Evolutionary conservation across 495 filamentous ascomycete genomes (phyloP).

Genomic region (Tuber melanosporum): DNA sequence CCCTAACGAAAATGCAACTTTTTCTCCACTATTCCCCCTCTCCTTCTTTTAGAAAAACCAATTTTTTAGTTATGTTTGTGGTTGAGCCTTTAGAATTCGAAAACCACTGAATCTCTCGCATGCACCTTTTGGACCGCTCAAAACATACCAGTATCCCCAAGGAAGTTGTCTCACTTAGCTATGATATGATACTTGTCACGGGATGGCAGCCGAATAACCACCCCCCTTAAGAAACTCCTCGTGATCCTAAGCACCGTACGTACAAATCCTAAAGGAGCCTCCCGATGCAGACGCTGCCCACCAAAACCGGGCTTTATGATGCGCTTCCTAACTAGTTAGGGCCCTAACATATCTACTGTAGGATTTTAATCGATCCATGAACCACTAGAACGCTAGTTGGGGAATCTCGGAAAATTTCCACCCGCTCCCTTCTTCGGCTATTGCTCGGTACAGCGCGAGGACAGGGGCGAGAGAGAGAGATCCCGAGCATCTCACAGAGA

Average conservation of each 20-base stretch:
- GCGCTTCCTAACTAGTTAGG: not conserved
- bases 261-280: not conserved
- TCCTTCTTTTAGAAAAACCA: no score
- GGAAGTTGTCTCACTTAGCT: no score
- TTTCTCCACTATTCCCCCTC: no score
- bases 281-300: not conserved
- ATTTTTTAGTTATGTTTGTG: no score
- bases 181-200: not conserved
- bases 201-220: not conserved
- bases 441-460: not conserved
- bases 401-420: not conserved
- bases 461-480: not conserved
- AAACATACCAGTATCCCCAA: not conserved
- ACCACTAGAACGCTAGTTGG: no score
- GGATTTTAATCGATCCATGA: not conserved
- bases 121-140: no score
- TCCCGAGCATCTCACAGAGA: not conserved
- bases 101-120: no score
- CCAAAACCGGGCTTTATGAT: not conserved
- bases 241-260: not conserved
- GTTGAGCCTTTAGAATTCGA: no score
- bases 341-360: not conserved
- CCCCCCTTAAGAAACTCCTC: not conserved
- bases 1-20: no score
- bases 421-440: not conserved